Percentiles rank a stretch among this genome's conserved stretches.
Evolutionary conservation across 1,284 basidiomycete species (phyloP).

Genomic region (Porodaedalea pini): DNA sequence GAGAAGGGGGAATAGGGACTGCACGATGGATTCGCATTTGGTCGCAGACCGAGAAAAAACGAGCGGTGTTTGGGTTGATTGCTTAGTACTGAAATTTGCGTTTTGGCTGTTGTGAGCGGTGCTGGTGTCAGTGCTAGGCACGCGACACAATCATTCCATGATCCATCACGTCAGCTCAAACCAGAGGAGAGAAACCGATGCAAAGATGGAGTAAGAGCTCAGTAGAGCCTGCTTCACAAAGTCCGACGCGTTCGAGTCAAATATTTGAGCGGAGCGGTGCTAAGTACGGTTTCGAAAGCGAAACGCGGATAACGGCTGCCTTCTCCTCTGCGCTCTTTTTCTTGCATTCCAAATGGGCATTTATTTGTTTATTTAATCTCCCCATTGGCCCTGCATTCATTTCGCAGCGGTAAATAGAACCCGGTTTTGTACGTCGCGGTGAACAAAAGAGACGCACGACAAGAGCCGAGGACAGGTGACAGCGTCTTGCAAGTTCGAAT

Average conservation of each 20-base stretch:
- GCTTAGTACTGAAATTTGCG: no score
- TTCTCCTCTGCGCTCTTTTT: no score
- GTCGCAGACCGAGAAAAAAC: background rate
- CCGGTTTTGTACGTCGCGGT: background rate
- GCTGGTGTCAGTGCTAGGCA: background rate
- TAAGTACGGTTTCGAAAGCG: no score
- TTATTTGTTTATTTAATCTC: background rate
- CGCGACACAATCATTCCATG: background rate
- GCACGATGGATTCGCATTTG: background rate
- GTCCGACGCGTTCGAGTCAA: no score
- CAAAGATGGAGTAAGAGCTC: background rate
- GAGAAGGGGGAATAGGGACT: no score
- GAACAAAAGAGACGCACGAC: background rate
- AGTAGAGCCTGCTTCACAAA: no score
- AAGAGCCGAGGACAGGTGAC: background rate
- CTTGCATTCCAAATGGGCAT: background rate
- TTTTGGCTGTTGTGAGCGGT: background rate
- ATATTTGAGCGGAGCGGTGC: no score
- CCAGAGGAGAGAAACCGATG: background rate
- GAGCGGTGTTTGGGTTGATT: no score
- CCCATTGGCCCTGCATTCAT: background rate
- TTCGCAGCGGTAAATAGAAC: background rate
- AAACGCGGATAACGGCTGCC: no score
- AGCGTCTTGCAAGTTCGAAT: no score
- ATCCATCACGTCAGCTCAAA: background rate